Conservation (phyloP, 202 grass and related monocot genomes). For the Zoysia matrella region DNA sequence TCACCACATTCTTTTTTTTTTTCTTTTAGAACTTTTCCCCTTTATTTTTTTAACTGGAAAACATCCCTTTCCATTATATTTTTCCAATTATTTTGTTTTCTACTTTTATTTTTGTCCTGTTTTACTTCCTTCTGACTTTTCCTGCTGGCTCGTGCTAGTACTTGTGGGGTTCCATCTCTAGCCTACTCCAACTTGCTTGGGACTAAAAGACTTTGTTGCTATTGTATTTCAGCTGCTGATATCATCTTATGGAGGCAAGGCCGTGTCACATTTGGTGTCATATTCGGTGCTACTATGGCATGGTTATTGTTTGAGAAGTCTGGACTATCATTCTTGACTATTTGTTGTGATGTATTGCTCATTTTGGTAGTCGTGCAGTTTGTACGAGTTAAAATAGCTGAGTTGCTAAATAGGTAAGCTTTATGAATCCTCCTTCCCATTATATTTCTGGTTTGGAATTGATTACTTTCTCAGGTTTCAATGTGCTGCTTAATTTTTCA, state of each 20-base stretch:
- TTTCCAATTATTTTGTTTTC: not conserved
- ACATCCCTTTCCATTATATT: too few relatives aligned
- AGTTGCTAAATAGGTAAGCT: conserved; percentile 77
- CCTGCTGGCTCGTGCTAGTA: not conserved
- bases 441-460: conserved; percentile 23
- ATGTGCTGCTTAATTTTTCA: conserved; percentile 15
- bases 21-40: too few relatives aligned
- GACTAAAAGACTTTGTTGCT: not conserved
- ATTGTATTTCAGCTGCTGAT: conserved; percentile 77
- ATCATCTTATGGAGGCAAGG: conserved; percentile 87
- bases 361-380: conserved; percentile 79
- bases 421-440: conserved; percentile 21
- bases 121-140: not conserved
- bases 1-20: too few relatives aligned
- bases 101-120: not conserved
- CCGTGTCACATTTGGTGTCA: conserved; percentile 60
- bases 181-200: not conserved
- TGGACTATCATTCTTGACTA: conserved; percentile 89
- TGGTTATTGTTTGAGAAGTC: conserved; percentile 95
- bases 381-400: conserved; percentile 57
- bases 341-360: conserved; percentile 89
- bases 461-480: not conserved
- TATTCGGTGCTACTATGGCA: conserved; percentile 71
- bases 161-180: not conserved
- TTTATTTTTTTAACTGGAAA: too few relatives aligned